Evolutionary conservation across 1,139 yeast genomes (phyloP), one percentile per base, ranked within the genome.

Genomic region (Arxiozyma slooffiae): DNA sequence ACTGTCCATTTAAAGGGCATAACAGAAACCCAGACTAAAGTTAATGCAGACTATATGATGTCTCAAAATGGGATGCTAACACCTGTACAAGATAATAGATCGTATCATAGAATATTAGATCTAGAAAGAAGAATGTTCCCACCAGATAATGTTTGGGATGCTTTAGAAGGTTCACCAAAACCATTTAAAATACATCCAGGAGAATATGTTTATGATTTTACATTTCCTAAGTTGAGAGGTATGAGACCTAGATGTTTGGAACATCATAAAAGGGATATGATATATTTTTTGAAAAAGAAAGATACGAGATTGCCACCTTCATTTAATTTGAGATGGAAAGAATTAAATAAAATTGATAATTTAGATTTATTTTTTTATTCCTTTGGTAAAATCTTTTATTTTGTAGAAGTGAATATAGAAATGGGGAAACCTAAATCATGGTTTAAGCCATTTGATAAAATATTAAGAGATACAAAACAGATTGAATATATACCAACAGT

Each of bases 71-170:
- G 61, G 17, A 48, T 59, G 50, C 48, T 59, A 52, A 54, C 57
- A 21, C 64, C 64, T 1, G 56, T 55, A 11, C 60, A 56, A 46
- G 63, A 60, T 49, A 58, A 56, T 44, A 53, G 56, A 47, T 57
- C 67, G 7, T 55, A 52, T 26, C 67, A 63, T 50, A 55, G 55
- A 8, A 40, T 62, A 16, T 47, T 63, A 5, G 54, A 54, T 38
- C 30, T 56, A 20, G 55, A 56, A 21, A 51, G 55, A 11, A 53
- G 62, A 47, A 59, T 63, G 8, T 63, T 64, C 45, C 68, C 68
- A 3, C 66, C 67, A 2, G 63, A 58, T 47, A 62, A 62, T 50
- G 67, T 63, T 4, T 59, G 63, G 61, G 53, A 60, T 52, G 65
- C 64, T 7, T 39, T 62, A 6, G 60, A 61, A 39, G 64, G 62